Evolutionary conservation across 164 flowering plant species (phyloP), one percentile per base, ranked within the genome.

Genomic region (Macadamia tetraphylla): DNA sequence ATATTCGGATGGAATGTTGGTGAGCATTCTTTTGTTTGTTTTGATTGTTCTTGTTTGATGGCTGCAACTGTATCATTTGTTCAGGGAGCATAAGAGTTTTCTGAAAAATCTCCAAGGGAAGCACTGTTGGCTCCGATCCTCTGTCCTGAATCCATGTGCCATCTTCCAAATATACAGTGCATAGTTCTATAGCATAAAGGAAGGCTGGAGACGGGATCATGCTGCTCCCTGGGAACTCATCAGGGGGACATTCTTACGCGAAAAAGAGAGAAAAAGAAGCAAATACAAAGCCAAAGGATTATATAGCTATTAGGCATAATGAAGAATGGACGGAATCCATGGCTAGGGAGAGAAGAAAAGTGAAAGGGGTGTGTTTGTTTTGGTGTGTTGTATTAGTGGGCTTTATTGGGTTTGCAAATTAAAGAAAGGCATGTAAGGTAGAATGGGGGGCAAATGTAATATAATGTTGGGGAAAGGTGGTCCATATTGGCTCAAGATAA

Each of bases 371-470:
- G 31, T 35, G 14, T 9, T 44, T 52, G 40, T 32, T 35, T 35
- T 35, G 40, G 3, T 35, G 9, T 44, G 3, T 67, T 67, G 53
- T 58, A 23, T 11, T 46, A 53, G 57, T 14, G 17, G 55, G 18
- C 18, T 53, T 53, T 53, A 53, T 53, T 53, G 57, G 57, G 17
- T 17, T 53, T 53, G 18, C n/a, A 53, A 53, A 14, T 53, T 53
- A 53, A 53, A 49, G 29, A 6, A 17, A 59, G 46, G 18, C 42
- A 44, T 68, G 73, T 57, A 62, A 35, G 17, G 59, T 58, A 59
- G 60, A 60, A 68, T 62, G 68, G 79, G 75, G 66, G 76, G 71
- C 79, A 23, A 76, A 35, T 66, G 49, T 69, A 48, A 69, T 76
- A 42, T 57, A 70, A 57, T 69, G 75, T 76, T 56, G 23, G 40